Conservation (phyloP, 306 rosid genomes). For the Chamaecrista fasciculata region DNA sequence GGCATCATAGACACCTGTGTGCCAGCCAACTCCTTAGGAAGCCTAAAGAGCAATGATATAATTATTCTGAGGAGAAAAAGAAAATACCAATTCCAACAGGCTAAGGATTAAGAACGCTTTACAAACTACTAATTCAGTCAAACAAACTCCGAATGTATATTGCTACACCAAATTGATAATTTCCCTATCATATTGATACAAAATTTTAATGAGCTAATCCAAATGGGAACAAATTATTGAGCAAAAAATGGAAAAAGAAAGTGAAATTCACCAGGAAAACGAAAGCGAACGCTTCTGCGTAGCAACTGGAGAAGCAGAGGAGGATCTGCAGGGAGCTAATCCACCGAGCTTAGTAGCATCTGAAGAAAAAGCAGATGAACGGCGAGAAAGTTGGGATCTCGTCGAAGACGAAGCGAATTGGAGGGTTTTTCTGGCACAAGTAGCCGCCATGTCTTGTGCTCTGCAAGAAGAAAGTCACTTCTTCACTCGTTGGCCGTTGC, state of each 20-base stretch:
- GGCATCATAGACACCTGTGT: constrained; percentile 74
- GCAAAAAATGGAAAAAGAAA: not conserved
- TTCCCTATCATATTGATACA: not conserved
- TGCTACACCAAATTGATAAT: not conserved
- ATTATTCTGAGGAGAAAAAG: not conserved
- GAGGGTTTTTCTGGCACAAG: constrained; percentile 54
- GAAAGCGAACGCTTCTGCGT: constrained; percentile 42
- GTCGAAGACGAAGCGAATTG: constrained; percentile 59
- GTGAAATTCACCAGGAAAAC: constrained; percentile 47
- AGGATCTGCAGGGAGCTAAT: constrained; percentile 30
- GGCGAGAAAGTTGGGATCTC: constrained; percentile 45
- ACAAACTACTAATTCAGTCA: not conserved
- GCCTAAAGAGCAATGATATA: constrained; percentile 33
- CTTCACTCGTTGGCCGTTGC: not conserved
- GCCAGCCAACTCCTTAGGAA: constrained; percentile 53
- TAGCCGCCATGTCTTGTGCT: constrained; percentile 47
- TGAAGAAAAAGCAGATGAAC: constrained; percentile 43
- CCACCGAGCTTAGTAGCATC: constrained; percentile 42
- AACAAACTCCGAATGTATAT: not conserved
- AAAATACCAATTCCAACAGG: not conserved
- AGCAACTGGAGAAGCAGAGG: constrained; percentile 38
- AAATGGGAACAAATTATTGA: not conserved
- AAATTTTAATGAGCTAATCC: not conserved
- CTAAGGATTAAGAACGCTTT: not conserved
- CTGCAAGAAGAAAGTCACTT: not conserved